phyloP scores from a whole-genome alignment of 1,284 basidiomycete genomes.

The Vanrija humicola region DNA sequence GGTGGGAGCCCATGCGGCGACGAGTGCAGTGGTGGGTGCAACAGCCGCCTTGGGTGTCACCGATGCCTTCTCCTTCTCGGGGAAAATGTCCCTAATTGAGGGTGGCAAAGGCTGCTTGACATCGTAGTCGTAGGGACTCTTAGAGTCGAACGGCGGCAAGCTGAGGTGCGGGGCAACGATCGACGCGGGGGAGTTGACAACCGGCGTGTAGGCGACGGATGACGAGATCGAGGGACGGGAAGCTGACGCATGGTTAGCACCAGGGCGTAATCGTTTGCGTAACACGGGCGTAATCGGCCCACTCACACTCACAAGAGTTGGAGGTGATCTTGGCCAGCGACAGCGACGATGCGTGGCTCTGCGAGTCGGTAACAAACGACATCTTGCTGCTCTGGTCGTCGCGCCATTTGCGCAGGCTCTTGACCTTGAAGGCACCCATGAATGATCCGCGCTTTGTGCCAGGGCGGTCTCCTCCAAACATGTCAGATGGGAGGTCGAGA shows the following conservation, averaged over 20 bases:
- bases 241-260: background rate
- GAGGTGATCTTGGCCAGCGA: constrained; percentile 11
- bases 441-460: constrained; percentile 24
- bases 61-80: background rate
- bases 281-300: background rate
- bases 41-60: background rate
- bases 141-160: background rate
- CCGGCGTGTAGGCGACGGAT: constrained; percentile 4
- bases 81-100: background rate
- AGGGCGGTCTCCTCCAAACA: constrained; percentile 10
- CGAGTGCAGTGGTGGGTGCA: background rate
- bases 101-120: background rate
- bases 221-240: constrained; percentile 6
- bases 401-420: constrained; percentile 15
- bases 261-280: background rate
- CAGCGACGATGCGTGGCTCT: background rate
- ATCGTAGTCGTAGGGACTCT: background rate
- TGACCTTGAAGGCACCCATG: constrained; percentile 26
- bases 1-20: constrained; percentile 2
- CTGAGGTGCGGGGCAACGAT: background rate
- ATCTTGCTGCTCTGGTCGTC: constrained; percentile 12
- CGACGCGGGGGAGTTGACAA: background rate
- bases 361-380: constrained; percentile 6
- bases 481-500: constrained; percentile 20
- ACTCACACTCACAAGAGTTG: constrained; percentile 11